These are phyloP conservation scores for Mycena filopes DNA, from an alignment of 768 basidiomycete genomes.

Conservation along the genomic window DNA sequence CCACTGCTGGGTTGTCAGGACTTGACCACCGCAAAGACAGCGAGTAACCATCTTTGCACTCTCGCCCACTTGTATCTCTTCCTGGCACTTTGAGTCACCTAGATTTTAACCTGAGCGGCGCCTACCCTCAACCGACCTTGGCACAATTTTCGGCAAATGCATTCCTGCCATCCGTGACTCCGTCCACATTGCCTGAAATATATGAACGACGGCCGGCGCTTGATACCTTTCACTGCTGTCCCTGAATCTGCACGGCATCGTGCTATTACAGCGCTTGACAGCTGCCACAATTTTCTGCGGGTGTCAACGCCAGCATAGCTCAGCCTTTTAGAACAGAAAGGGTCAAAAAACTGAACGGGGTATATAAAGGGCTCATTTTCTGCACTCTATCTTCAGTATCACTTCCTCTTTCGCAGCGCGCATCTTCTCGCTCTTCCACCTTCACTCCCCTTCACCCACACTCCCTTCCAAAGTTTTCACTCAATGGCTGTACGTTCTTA, in stretches of 20 bases:
- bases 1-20: too few relatives aligned
- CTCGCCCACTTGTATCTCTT: background rate
- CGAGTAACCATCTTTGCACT: background rate
- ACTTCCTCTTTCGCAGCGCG: slow-evolving; percentile 25
- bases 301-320: slow-evolving; percentile 15
- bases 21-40: too few relatives aligned
- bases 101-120: slow-evolving; percentile 5
- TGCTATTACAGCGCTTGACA: slow-evolving; percentile 9
- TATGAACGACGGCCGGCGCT: slow-evolving; percentile 33
- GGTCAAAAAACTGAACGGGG: too few relatives aligned
- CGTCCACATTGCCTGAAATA: background rate
- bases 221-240: slow-evolving; percentile 12
- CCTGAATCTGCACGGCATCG: slow-evolving; percentile 18
- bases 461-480: slow-evolving; percentile 22
- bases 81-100: slow-evolving; percentile 4
- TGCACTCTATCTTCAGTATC: background rate
- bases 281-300: slow-evolving; percentile 11
- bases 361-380: slow-evolving; percentile 20
- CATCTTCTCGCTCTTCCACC: slow-evolving; percentile 1
- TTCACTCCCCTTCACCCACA: slow-evolving; percentile 6
- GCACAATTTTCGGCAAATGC: slow-evolving; percentile 19
- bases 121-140: background rate
- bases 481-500: slow-evolving; percentile 29
- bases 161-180: slow-evolving; percentile 20
- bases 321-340: slow-evolving; percentile 7